Evolutionary conservation across 2,329 filamentous ascomycete species (phyloP).

Genomic region (Aureobasidium vineae): DNA sequence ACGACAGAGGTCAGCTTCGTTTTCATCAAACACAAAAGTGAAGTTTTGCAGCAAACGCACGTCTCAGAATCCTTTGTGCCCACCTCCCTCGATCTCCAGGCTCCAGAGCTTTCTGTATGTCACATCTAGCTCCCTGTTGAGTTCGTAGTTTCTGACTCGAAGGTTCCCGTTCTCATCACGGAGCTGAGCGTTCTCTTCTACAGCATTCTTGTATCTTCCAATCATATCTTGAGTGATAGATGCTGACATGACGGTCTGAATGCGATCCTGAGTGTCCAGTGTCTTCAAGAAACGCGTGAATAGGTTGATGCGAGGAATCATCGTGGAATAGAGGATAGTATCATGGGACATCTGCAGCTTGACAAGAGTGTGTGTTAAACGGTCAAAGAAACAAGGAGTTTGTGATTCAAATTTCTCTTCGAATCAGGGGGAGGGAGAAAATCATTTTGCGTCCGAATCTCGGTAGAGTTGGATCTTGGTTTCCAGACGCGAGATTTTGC

Average conservation of each 20-base stretch:
- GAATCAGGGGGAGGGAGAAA: neutral
- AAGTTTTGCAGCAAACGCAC: neutral
- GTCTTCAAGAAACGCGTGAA: neutral
- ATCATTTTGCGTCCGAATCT: neutral
- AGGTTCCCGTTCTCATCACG: neutral
- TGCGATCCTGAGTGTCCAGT: neutral
- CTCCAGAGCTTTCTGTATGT: constrained; percentile 11
- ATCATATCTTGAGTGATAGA: no score
- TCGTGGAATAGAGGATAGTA: neutral
- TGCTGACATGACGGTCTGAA: no score
- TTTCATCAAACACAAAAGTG: neutral
- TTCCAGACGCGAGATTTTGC: no score
- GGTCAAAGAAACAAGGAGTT: neutral
- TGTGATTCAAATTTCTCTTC: neutral
- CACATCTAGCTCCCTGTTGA: constrained; percentile 4
- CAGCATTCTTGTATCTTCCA: neutral
- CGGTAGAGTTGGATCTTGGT: no score
- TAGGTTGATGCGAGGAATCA: neutral
- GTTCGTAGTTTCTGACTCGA: constrained; percentile 1
- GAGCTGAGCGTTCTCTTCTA: neutral
- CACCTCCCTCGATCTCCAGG: neutral
- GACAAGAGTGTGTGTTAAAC: no score
- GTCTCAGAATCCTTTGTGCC: neutral
- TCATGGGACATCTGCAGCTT: neutral
- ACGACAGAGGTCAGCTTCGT: neutral